Evolutionary conservation across 192 early-diverging fungal species (phyloP).

Genomic region (Backusella tarrabulga): DNA sequence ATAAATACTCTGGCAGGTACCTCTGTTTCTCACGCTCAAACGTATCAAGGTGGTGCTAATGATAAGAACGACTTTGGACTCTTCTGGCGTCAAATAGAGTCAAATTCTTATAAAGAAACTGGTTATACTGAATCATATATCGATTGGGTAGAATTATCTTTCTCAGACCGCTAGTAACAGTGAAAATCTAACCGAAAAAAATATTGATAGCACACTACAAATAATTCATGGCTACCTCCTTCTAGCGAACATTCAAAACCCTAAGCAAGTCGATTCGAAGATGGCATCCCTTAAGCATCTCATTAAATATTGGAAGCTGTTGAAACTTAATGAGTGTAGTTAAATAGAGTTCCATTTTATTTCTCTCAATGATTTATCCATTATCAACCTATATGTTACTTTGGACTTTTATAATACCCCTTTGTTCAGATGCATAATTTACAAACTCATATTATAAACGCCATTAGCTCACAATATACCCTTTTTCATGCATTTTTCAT

Average conservation of each 20-base stretch:
- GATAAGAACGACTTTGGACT: slow-evolving; percentile 6
- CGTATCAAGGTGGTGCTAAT: not conserved
- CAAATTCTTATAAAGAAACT: slow-evolving; percentile 4
- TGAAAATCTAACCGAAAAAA: slow-evolving; percentile 11
- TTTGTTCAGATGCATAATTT: not conserved
- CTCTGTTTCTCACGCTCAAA: slow-evolving; percentile 6
- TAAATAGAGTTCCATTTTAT: slow-evolving; percentile 9
- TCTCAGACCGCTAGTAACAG: not conserved
- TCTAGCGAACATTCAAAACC: not conserved
- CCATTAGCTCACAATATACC: slow-evolving; percentile 3
- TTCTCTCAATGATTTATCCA: not conserved
- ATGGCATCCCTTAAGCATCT: slow-evolving; percentile 5
- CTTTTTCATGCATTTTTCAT: slow-evolving; percentile 7
- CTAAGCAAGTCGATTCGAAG: slow-evolving; percentile 1
- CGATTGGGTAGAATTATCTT: slow-evolving; percentile 21
- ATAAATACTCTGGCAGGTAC: not conserved
- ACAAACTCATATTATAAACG: slow-evolving; percentile 8
- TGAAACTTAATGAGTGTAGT: slow-evolving; percentile 2
- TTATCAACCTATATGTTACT: slow-evolving; percentile 3
- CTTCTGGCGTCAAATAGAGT: slow-evolving; percentile 15
- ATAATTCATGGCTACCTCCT: slow-evolving; percentile 3
- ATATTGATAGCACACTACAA: slow-evolving; percentile 9
- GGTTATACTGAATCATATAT: slow-evolving; percentile 24
- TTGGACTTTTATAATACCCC: not conserved
- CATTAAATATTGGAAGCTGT: slow-evolving; percentile 3